These are phyloP conservation scores for Suhomyces sp. DNA, from an alignment of 805 yeast genomes.

Conservation along the genomic window DNA sequence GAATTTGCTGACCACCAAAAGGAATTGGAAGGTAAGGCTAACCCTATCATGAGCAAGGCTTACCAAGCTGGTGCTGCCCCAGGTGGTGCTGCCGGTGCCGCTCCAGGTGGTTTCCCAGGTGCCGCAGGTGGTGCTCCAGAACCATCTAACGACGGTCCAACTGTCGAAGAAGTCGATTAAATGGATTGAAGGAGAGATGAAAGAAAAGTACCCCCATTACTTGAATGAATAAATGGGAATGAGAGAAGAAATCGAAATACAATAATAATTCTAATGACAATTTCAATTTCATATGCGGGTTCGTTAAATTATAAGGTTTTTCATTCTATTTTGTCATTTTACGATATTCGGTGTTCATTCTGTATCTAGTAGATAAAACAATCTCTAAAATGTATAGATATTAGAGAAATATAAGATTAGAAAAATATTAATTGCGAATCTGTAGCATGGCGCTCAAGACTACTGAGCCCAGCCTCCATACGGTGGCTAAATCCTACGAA, in stretches of 20 bases:
- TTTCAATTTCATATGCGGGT: constrained; percentile 3
- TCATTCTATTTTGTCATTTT: constrained; percentile 3
- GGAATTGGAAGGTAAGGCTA: constrained; percentile 92
- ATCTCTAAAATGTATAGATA: constrained; percentile 5
- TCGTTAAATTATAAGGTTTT: constrained; percentile 5
- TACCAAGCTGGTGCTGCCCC: constrained; percentile 91
- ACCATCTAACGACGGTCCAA: constrained; percentile 45
- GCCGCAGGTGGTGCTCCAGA: constrained; percentile 29
- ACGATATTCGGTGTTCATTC: constrained; percentile 2
- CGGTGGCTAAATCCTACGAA: neutral
- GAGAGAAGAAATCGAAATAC: neutral
- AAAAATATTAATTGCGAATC: neutral
- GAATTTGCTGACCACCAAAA: constrained; percentile 91
- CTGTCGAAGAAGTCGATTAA: constrained; percentile 54
- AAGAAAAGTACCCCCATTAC: neutral
- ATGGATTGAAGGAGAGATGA: constrained; percentile 7
- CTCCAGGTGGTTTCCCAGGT: constrained; percentile 16
- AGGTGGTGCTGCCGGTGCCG: constrained; percentile 54
- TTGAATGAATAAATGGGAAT: constrained; percentile 1
- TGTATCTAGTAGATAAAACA: constrained; percentile 2
- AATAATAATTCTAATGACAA: neutral
- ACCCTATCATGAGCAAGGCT: constrained; percentile 96
- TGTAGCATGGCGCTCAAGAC: neutral
- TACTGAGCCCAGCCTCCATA: neutral
- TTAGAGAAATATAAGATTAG: neutral